Evolutionary conservation across 129 eudicot species (phyloP).

Genomic region (Apium graveolens): DNA sequence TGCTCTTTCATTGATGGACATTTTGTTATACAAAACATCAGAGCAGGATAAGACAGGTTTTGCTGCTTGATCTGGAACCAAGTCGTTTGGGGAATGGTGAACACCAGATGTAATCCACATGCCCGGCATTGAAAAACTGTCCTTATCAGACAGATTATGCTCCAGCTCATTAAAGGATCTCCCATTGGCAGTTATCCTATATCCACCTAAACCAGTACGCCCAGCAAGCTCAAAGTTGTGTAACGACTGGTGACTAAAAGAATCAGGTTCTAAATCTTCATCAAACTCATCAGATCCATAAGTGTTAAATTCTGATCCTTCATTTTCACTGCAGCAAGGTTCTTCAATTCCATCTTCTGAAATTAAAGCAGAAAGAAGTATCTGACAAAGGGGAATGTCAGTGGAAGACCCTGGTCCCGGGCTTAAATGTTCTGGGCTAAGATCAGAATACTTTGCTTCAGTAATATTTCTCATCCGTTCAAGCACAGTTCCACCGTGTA

Average conservation of each 20-base stretch:
- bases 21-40: constrained; percentile 37
- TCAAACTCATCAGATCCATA: constrained; percentile 49
- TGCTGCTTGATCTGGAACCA: constrained; percentile 31
- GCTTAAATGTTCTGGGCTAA: constrained; percentile 19
- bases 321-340: constrained; percentile 29
- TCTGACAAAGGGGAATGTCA: constrained; percentile 55
- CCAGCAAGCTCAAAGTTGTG: constrained; percentile 37
- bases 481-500: constrained; percentile 23
- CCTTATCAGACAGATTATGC: constrained; percentile 22
- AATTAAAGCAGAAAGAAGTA: constrained; percentile 68
- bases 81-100: constrained; percentile 41
- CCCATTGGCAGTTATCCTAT: constrained; percentile 35
- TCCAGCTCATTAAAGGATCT: constrained; percentile 35
- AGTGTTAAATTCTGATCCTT: constrained; percentile 29
- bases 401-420: constrained; percentile 10
- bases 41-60: constrained; percentile 31
- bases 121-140: constrained; percentile 24
- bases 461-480: constrained; percentile 23
- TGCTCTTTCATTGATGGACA: constrained; percentile 58
- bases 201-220: constrained; percentile 38
- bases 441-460: constrained; percentile 32
- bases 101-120: constrained; percentile 22
- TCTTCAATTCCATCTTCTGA: constrained; percentile 62
- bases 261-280: constrained; percentile 32
- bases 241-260: constrained; percentile 31